Evolutionary conservation across 768 basidiomycete genomes (phyloP), one percentile per base, ranked within the genome.

Genomic region (Mycena crocata): DNA sequence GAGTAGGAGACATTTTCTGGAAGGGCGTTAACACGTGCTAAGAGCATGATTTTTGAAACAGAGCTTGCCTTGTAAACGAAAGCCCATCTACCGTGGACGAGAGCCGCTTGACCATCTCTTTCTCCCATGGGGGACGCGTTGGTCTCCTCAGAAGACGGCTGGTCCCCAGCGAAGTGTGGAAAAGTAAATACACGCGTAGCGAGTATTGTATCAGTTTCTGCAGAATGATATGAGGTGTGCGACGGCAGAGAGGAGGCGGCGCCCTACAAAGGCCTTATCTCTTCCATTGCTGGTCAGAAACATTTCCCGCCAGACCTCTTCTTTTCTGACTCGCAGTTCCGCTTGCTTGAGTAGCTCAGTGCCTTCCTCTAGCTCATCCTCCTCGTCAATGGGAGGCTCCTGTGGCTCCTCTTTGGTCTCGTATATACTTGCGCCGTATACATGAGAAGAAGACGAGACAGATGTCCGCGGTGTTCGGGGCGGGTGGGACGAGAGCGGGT

Each of bases 161-260:
- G 31, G 79, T 72, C 9, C 83, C 81, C 42, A 89, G 50, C 4
- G 86, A 82, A 56, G 80, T 78, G 74, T 95, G 93, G 75, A 93
- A 87, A 34, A 92, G 75, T 37, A 95, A 83, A 76, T 90, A 93
- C 55, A 94, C 79, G 50, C 88, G 87, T 67, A 95, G 87, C 26
- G 91, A 86, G 76, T 95, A 95, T 82, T 95, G 94, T 61, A 95
- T 88, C 60, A 94, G 73, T 94, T 95, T 95, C 93, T 95, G 55
- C 10, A 28, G 30, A 49, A 46, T 26, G 69, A 15, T 61, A 67
- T 34, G 46, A 48, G 44, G 39, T 46, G 62, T 40, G 64, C 28
- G 44, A 56, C 46, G n/a, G 15, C 26, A 24, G 21, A 46, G 37
- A 49, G 46, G 50, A 23, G 42, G 26, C 24, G 28, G 28, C 12